Base-by-base conservation (phyloP, 1,284 basidiomycete species). In the Sporisorium scitamineum region DNA sequence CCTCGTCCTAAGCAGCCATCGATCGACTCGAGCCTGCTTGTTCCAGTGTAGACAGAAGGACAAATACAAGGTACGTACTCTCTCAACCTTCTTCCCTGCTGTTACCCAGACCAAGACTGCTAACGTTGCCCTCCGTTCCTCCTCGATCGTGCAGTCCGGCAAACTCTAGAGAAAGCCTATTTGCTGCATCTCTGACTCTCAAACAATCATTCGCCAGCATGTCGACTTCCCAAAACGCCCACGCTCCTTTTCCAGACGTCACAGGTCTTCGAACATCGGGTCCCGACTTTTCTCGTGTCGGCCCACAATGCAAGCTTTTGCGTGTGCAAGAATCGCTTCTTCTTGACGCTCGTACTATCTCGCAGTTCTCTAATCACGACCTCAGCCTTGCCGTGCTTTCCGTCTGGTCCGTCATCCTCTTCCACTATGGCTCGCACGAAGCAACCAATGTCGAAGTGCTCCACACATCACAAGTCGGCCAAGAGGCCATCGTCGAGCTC, bases 221-320 rank as follows among this genome's bases (percentile, higher is more conserved):
- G 59, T 20, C 55, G 51, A 31, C 54, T 20, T 39, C 54, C 51
- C 47, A 62, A 14, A 61, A 32, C 34, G 41, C 67, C 39, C 75
- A 78, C 34, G 73, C 76, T 31, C 81, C 82, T 24, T 84, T 84
- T 48, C 82, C 82, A 42, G 82, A 84, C 62, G 76, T 83, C 29
- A 79, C 80, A 1, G 82, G 82, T 34, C 73, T 80, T 10, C 63
- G 82, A 7, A 74, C 76, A 13, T 75, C 77, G 3, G 78, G 72
- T 5, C 70, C 76, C 27, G 66, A 52, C 58, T 72, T 72, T 37
- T 56, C 72, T 47, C 66, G 72, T 32, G 58, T 68, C 14, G 69
- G 69, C 24, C 53, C 48, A 5, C 58, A 71, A 20, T 65, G 61
- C 64, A 61, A 70, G 50, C 60, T 66, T 11, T 18, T 73, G 18